Evolutionary conservation across 139 green algal species (phyloP).

Genomic region (Astrephomene gubernaculifera): DNA sequence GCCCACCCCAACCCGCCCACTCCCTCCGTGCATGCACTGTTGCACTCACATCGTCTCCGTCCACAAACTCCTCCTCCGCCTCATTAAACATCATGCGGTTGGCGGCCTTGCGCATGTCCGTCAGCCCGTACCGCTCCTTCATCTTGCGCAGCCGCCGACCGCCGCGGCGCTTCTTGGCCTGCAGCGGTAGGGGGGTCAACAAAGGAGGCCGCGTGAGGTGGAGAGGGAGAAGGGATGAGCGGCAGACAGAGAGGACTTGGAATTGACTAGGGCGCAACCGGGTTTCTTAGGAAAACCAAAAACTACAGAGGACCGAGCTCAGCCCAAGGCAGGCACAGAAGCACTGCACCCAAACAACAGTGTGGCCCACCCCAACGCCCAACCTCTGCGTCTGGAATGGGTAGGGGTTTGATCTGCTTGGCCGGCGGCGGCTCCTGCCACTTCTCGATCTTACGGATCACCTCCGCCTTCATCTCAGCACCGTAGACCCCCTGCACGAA

Average conservation of each 20-base stretch:
- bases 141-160: slow-evolving; percentile 90
- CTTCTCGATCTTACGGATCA: slow-evolving; percentile 96
- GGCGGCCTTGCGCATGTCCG: slow-evolving; percentile 86
- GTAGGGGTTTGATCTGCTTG: slow-evolving; percentile 91
- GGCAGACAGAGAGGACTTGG: too few relatives aligned
- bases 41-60: slow-evolving; percentile 90
- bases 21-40: too few relatives aligned
- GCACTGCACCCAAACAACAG: too few relatives aligned
- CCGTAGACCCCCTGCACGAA: slow-evolving; percentile 7
- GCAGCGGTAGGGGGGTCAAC: neutral
- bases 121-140: slow-evolving; percentile 88
- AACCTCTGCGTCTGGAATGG: slow-evolving; percentile 85
- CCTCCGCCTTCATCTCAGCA: slow-evolving; percentile 78
- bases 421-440: slow-evolving; percentile 98
- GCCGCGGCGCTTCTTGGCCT: slow-evolving; percentile 90
- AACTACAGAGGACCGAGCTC: too few relatives aligned
- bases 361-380: neutral
- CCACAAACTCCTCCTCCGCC: slow-evolving; percentile 93
- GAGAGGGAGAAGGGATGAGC: too few relatives aligned
- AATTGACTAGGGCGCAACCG: too few relatives aligned
- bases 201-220: neutral
- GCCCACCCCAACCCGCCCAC: slow-evolving; percentile 83
- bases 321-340: too few relatives aligned
- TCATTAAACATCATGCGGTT: slow-evolving; percentile 97
- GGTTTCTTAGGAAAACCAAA: too few relatives aligned